A percentile compares a stretch with the other conserved stretches of the same genome.
These are phyloP conservation scores for Lichtheimia ramosa DNA, from an alignment of 371 early-diverging fungal species.

Conservation along the genomic window DNA sequence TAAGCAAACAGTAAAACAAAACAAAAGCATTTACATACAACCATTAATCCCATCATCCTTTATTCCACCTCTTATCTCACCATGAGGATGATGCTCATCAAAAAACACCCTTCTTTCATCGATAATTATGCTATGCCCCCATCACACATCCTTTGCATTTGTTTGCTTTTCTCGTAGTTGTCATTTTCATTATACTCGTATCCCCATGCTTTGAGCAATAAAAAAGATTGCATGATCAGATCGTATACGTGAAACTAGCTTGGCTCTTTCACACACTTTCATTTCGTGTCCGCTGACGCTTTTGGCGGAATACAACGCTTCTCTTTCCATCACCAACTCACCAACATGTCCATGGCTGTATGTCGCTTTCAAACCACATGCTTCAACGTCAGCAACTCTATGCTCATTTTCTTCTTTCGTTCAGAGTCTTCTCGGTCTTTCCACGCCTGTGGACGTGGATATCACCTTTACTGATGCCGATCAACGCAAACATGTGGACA, in stretches of 20 bases:
- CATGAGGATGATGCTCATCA: not conserved
- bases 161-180: too few species aligned
- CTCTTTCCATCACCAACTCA: not conserved
- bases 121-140: too few species aligned
- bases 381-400: not conserved
- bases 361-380: conserved; percentile 1
- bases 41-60: not conserved
- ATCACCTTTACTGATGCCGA: conserved; percentile 79
- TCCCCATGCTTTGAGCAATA: too few species aligned
- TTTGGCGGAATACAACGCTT: not conserved
- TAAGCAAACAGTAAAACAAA: not conserved
- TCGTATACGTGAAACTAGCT: too few species aligned
- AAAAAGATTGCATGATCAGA: too few species aligned
- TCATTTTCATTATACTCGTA: too few species aligned
- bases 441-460: conserved; percentile 86
- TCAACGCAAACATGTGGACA: conserved; percentile 81
- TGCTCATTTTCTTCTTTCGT: not conserved
- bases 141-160: too few species aligned
- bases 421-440: conserved; percentile 83
- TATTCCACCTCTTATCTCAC: not conserved
- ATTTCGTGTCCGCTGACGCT: too few species aligned
- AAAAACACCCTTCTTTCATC: too few species aligned
- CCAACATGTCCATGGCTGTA: conserved; percentile 46
- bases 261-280: too few species aligned
- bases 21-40: conserved; percentile 4